phyloP scores from a whole-genome alignment of 176 grass and related monocot species.

The maize (Zea mays) region DNA sequence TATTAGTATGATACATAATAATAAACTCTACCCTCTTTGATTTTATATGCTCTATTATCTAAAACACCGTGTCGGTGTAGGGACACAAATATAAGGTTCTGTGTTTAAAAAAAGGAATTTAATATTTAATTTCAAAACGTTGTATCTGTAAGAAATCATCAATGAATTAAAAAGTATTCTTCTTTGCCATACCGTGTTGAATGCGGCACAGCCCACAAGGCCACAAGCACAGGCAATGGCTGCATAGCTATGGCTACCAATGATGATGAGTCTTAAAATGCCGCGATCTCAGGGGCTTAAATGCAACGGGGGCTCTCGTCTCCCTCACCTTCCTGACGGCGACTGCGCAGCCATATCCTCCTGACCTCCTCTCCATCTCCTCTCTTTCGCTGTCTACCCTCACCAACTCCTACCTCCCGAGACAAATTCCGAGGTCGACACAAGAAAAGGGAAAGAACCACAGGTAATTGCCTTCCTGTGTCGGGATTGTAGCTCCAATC shows the following conservation, averaged over 20 bases:
- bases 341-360: slow-evolving; percentile 46
- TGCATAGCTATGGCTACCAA: slow-evolving; percentile 2
- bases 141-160: background rate
- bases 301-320: slow-evolving; percentile 35
- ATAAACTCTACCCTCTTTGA: background rate
- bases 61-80: too few relatives aligned
- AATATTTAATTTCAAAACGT: background rate
- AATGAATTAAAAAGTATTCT: background rate
- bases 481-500: slow-evolving; percentile 34
- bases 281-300: slow-evolving; percentile 43
- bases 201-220: background rate
- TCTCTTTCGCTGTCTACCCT: slow-evolving; percentile 26
- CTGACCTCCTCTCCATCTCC: slow-evolving; percentile 27
- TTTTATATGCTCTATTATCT: too few relatives aligned
- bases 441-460: background rate
- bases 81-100: background rate
- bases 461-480: slow-evolving; percentile 8
- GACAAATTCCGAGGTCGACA: slow-evolving; percentile 10
- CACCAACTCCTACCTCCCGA: slow-evolving; percentile 45
- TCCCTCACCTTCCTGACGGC: slow-evolving; percentile 48
- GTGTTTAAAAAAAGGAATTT: background rate
- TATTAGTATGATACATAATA: background rate
- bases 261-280: slow-evolving; percentile 43
- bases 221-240: background rate
- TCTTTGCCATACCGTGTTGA: slow-evolving; percentile 13